Evolutionary conservation across 1,284 basidiomycete species (phyloP), one percentile per base, ranked within the genome.

Genomic region (Stygiomarasmius scandens): DNA sequence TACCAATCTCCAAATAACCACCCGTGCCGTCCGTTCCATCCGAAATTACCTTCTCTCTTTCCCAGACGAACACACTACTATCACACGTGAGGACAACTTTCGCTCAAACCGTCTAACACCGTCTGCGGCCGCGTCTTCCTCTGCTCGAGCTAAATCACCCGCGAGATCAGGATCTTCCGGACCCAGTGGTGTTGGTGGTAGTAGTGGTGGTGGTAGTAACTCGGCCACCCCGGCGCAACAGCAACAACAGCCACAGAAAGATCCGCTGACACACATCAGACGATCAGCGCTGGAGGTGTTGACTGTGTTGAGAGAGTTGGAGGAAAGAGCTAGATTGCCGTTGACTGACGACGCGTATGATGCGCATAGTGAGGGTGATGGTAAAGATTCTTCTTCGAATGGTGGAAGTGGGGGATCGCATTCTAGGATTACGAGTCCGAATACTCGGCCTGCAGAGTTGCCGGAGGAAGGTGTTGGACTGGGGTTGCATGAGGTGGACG

Each of bases 31-130:
- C 55, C 84, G 92, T 36, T 85, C 87, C 23, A 87, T 92, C 29
- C 82, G 92, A 22, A 92, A 92, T 69, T 93, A 93, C 67, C 75
- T 92, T 25, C 75, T 93, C 25, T 86, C 89, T 0, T 81, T 93
- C 16, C 92, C 91, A 0, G 88, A 90, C 65, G 90, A 92, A 61
- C 38, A 41, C 38, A 79, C 81, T 2, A 74, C 82, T 12, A 80
- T 77, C 24, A 77, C 80, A 3, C 78, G 81, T 53, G 80, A 79
- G 22, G 77, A 78, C 23, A 77, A 86, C n/a, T 62, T 58, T 46
- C 52, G 61, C 9, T 51, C 58, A 16, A 62, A 53, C 29, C 34
- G 58, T 44, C 51, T 60, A 10, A 48, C 46, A 2, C 44, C 58
- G 43, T 43, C 46, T 36, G 27, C 32, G 23, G n/a, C 32, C 27